Base-by-base conservation (phyloP, 805 yeast genomes). In the Ogataea paradorogensis region DNA sequence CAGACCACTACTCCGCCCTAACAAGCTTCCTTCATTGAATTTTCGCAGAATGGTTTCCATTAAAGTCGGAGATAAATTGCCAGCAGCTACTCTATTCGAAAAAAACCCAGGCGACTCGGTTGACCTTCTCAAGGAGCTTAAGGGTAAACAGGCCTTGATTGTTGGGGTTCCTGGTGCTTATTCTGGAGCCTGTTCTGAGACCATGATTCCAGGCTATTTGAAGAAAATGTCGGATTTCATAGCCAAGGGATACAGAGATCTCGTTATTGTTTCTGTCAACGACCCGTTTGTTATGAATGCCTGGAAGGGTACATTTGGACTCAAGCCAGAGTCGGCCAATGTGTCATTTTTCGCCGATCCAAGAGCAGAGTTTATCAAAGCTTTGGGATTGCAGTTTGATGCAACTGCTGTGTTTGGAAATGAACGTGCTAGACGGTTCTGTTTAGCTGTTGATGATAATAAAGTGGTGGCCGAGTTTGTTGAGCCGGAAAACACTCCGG, bases 271-370 rank as follows among this genome's bases (percentile, higher is more conserved):
- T 25, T 73, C 93, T 14, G 95, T 86, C 34, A 89, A 89, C 62
- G 96, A 89, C 59, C 75, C 93, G 3, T 89, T 89, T 61, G 96
- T 88, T 35, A 77, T 81, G 56, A 74, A 77, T 52, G 90, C 93
- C 0, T 89, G 95, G 95, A 78, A 76, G 30, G 74, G 79, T 40
- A 55, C 66, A 15, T 55, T 74, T 26, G 53, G 59, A 15, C 51
- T 59, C 10, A 47, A 47, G 29, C 42, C 52, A 3, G 54, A 47
- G 24, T 30, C 35, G 9, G 35, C 49, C 4, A 47, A 47, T 30
- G 47, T 56, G 20, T 48, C 51, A 8, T 76, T 84, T 59, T 69
- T 88, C 48, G 87, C 95, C 29, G 96, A 89, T 62, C 82, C 93
- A n/a, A 63, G 68, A 40, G 95, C 84, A 18, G 82, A 78, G 35